Conservation (phyloP, 2,329 filamentous ascomycete genomes). For the Xylaria sp. region DNA sequence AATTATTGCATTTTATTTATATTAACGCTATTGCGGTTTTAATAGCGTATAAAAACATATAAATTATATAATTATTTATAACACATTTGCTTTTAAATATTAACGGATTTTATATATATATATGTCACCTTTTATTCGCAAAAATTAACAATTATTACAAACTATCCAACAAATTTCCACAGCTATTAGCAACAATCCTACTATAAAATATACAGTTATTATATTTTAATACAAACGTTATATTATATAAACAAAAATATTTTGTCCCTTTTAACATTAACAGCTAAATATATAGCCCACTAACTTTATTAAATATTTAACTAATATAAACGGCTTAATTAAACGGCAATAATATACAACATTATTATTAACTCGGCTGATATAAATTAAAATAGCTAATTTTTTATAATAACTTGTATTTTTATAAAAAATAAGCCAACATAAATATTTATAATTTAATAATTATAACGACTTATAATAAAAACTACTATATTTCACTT, state of each 20-base stretch:
- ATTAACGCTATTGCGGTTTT: slow-evolving; percentile 41
- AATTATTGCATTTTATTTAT: too few relatives aligned
- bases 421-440: slow-evolving; percentile 57
- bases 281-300: slow-evolving; percentile 27
- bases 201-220: slow-evolving; percentile 22
- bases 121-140: slow-evolving; percentile 50
- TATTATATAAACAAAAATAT: slow-evolving; percentile 24
- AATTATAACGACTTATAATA: slow-evolving; percentile 69
- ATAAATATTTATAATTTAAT: slow-evolving; percentile 68
- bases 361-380: slow-evolving; percentile 49
- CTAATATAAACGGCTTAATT: slow-evolving; percentile 26
- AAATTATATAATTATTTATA: slow-evolving; percentile 40
- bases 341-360: slow-evolving; percentile 46
- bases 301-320: slow-evolving; percentile 25
- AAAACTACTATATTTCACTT: slow-evolving; percentile 62
- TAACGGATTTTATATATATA: slow-evolving; percentile 50
- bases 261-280: slow-evolving; percentile 27
- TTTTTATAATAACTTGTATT: slow-evolving; percentile 47
- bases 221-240: slow-evolving; percentile 28
- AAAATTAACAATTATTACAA: slow-evolving; percentile 43
- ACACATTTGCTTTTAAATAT: slow-evolving; percentile 41
- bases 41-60: slow-evolving; percentile 39
- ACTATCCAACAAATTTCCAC: slow-evolving; percentile 39
- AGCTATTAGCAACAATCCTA: slow-evolving; percentile 32
- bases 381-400: slow-evolving; percentile 51